Conservation (phyloP, 1,139 yeast species). For the Suhomyces bokatorum region DNA sequence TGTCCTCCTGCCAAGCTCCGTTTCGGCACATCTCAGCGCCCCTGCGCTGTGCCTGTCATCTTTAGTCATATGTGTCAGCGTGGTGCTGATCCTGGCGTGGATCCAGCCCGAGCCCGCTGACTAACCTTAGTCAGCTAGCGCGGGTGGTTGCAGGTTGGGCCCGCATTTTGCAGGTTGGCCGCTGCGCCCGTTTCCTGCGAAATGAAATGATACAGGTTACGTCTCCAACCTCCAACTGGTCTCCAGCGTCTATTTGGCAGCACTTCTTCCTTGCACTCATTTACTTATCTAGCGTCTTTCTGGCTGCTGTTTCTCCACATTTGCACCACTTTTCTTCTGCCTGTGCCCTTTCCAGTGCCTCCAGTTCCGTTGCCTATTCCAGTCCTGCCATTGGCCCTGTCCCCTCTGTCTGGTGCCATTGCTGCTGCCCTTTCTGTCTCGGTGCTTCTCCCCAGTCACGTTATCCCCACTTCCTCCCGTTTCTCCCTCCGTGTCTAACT, state of each 20-base stretch:
- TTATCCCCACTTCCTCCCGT: background rate
- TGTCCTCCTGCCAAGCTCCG: too few species aligned
- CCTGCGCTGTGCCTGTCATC: too few species aligned
- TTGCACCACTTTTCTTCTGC: too few species aligned
- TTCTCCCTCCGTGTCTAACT: background rate
- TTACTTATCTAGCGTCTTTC: too few species aligned
- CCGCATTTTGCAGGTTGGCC: slow-evolving; percentile 5
- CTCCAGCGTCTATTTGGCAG: background rate
- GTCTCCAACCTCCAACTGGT: slow-evolving; percentile 1
- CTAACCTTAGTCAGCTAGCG: background rate
- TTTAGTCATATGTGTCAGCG: too few species aligned
- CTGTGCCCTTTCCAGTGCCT: too few species aligned
- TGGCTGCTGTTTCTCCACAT: background rate
- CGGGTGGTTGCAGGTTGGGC: background rate
- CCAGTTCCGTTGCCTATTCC: too few species aligned
- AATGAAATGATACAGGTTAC: slow-evolving; percentile 5
- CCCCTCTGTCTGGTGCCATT: too few species aligned
- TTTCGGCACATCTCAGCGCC: too few species aligned
- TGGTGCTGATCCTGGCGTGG: too few species aligned
- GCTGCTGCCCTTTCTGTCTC: too few species aligned
- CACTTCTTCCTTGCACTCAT: background rate
- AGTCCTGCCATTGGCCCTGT: too few species aligned
- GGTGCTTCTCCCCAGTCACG: background rate
- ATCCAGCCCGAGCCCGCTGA: background rate
- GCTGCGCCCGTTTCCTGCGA: slow-evolving; percentile 7